phyloP scores from a whole-genome alignment of 352 stramenopile genomes.

The Phytophthora niederhauseri region DNA sequence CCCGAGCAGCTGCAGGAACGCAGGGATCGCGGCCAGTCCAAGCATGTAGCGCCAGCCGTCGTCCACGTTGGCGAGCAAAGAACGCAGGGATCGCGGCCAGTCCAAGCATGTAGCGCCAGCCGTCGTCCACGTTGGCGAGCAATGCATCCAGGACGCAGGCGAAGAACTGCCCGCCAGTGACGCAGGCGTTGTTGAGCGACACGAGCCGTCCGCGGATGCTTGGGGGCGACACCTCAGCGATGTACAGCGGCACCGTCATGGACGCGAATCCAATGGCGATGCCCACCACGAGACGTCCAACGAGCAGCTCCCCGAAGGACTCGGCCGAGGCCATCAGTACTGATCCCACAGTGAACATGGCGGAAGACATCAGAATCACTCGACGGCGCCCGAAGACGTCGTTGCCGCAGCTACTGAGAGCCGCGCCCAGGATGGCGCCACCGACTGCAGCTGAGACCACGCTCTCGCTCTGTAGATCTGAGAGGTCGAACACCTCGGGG shows the following conservation, averaged over 20 bases:
- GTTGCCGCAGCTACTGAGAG: conserved; percentile 68
- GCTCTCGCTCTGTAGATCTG: conserved; percentile 63
- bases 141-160: conserved; percentile 46
- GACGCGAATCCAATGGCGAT: conserved; percentile 73
- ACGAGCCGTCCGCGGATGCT: conserved; percentile 74
- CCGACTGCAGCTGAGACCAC: conserved; percentile 79
- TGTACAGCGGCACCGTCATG: conserved; percentile 82
- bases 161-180: conserved; percentile 84
- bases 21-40: conserved; percentile 70
- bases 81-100: conserved; percentile 62
- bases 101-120: conserved; percentile 87
- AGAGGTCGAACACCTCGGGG: conserved; percentile 63
- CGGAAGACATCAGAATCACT: conserved; percentile 71
- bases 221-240: conserved; percentile 73
- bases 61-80: conserved; percentile 51
- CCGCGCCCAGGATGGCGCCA: conserved; percentile 71
- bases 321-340: conserved; percentile 59
- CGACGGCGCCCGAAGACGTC: conserved; percentile 57
- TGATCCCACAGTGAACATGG: conserved; percentile 66
- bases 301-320: conserved; percentile 55
- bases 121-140: conserved; percentile 53
- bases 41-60: conserved; percentile 88
- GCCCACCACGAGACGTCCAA: conserved; percentile 64
- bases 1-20: conserved; percentile 63
- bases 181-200: conserved; percentile 76